Base-by-base conservation (phyloP, 306 rosid genomes). In the Malus sylvestris region DNA sequence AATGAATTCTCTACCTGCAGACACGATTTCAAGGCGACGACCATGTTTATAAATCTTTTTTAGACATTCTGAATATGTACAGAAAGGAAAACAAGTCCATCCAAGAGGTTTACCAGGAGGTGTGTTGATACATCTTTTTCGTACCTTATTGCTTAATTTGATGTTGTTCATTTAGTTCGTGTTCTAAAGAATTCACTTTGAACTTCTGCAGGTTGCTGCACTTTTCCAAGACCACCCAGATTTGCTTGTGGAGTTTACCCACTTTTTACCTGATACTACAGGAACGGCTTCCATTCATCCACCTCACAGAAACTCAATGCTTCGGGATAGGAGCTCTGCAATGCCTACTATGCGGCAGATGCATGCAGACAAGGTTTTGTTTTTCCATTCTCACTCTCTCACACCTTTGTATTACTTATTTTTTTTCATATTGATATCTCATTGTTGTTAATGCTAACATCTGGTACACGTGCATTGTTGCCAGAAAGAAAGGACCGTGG, bases 1-100 rank as follows among this genome's bases (percentile, higher is more conserved):
- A 58, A 89, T 82, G 70, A 23, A n/a, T 80, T 49, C 19, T 76
- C 70, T 85, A 62, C 85, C 23, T 78, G 89, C 90, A 96, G 99
- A 88, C 91, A 38, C 91, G 99, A 71, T 96, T 96, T 88, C 97
- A 89, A 73, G 93, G 93, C 12, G 98, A 96, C 75, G 98, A 91
- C 75, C 93, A 66, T 67, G 97, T 96, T 77, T 96, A 92, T 83
- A 96, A 96, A 87, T 88, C 98, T 10, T 92, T 96, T 89, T 81
- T 96, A 65, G 99, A 91, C 87, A 89, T 96, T 87, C 86, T 96
- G 87, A 96, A 92, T 74, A 87, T 89, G 98, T 96, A 96, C 92
- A 89, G 98, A 83, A 95, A 89, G 88, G 99, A 92, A 85, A 89
- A 81, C 82, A 96, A 91, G 87, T 76, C 96, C 74, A 96, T 92